Evolutionary conservation across 2,329 filamentous ascomycete genomes (phyloP).

Genomic region (Cryphonectria nitschkei): DNA sequence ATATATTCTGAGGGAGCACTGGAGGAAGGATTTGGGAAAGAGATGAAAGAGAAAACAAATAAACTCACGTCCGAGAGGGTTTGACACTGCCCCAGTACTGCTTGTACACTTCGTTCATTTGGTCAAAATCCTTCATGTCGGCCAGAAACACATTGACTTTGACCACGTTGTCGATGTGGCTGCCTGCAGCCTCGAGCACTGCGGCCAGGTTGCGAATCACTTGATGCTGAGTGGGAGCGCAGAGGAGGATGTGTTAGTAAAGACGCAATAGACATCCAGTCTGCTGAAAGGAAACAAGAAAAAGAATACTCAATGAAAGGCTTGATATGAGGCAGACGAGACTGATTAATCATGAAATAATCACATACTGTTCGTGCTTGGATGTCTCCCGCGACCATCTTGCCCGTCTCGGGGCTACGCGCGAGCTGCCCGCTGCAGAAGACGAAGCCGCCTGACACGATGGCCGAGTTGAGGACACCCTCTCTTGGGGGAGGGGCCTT

Average conservation of each 20-base stretch:
- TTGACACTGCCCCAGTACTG: slow-evolving; percentile 65
- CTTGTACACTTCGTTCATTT: slow-evolving; percentile 75
- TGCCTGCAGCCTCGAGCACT: slow-evolving; percentile 71
- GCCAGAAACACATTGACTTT: slow-evolving; percentile 76
- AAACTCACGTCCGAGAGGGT: slow-evolving; percentile 47
- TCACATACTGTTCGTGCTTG: slow-evolving; percentile 61
- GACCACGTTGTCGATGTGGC: slow-evolving; percentile 66
- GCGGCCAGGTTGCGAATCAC: slow-evolving; percentile 74
- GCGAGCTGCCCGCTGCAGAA: slow-evolving; percentile 75
- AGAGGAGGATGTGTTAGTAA: neutral
- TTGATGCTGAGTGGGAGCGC: slow-evolving; percentile 46
- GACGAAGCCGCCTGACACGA: slow-evolving; percentile 69
- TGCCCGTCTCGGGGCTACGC: slow-evolving; percentile 60
- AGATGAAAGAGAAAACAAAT: neutral
- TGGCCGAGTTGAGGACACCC: slow-evolving; percentile 55
- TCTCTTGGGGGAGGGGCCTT: slow-evolving; percentile 47
- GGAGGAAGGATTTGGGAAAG: neutral
- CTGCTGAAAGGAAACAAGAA: no score
- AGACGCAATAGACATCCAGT: no score
- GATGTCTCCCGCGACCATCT: slow-evolving; percentile 66
- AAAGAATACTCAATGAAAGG: no score
- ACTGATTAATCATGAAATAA: neutral
- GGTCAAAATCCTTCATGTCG: slow-evolving; percentile 73
- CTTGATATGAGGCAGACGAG: no score
- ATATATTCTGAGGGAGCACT: neutral